phyloP scores from a whole-genome alignment of 768 basidiomycete species.

The Rhodocollybia butyracea region DNA sequence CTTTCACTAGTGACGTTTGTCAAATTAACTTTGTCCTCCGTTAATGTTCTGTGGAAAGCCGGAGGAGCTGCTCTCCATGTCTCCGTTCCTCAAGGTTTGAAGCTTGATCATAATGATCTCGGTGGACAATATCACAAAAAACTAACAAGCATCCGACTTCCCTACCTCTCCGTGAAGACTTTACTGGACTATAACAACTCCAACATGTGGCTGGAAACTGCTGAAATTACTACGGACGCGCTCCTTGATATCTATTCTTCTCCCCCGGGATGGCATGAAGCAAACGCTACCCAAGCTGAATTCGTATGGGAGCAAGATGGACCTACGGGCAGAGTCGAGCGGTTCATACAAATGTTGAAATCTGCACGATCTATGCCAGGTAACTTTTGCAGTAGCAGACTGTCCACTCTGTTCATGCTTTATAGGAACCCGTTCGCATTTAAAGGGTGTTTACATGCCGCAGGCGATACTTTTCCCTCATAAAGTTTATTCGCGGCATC shows the following conservation, averaged over 20 bases:
- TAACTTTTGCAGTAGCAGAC: background rate
- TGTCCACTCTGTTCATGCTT: background rate
- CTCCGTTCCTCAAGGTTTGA: slow-evolving; percentile 55
- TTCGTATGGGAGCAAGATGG: slow-evolving; percentile 74
- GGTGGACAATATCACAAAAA: slow-evolving; percentile 67
- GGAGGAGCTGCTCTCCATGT: slow-evolving; percentile 53
- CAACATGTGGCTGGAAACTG: slow-evolving; percentile 68
- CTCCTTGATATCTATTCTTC: slow-evolving; percentile 69
- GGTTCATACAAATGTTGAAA: slow-evolving; percentile 37
- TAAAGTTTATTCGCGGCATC: background rate
- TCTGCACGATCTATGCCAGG: background rate
- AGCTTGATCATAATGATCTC: slow-evolving; percentile 70
- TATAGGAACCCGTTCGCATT: slow-evolving; percentile 24
- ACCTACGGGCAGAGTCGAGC: slow-evolving; percentile 58
- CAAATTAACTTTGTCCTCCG: slow-evolving; percentile 53
- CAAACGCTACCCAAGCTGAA: slow-evolving; percentile 50
- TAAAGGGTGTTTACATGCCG: slow-evolving; percentile 50
- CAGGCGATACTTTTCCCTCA: background rate
- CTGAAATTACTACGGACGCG: slow-evolving; percentile 46
- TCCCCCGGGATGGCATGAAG: slow-evolving; percentile 50
- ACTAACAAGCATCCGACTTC: slow-evolving; percentile 57
- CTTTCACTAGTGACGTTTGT: slow-evolving; percentile 72
- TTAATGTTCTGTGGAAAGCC: slow-evolving; percentile 57
- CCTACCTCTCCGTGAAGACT: slow-evolving; percentile 44
- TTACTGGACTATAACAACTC: slow-evolving; percentile 41